phyloP scores from a whole-genome alignment of 202 grass and related monocot species.

The Sporobolus alterniflorus region DNA sequence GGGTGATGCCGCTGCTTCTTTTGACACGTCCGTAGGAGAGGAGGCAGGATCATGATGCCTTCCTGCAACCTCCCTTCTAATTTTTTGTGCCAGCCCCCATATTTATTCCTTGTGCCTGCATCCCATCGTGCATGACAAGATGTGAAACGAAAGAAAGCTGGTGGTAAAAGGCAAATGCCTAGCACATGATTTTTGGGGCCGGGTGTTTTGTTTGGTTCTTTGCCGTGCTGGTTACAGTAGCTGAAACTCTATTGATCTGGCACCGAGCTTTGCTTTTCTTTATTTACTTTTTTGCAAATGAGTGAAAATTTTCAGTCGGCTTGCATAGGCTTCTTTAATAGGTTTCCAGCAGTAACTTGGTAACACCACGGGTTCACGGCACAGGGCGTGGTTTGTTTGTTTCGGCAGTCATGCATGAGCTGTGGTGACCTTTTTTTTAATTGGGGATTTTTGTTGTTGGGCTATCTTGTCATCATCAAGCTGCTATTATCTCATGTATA shows the following conservation, averaged over 20 bases:
- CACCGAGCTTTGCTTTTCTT: constrained; percentile 13
- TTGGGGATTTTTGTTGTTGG: constrained; percentile 27
- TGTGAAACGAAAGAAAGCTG: constrained; percentile 64
- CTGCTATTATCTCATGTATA: constrained; percentile 64
- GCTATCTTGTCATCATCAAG: constrained; percentile 60
- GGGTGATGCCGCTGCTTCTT: constrained; percentile 12
- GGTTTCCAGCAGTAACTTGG: constrained; percentile 1
- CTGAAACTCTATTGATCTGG: constrained; percentile 4
- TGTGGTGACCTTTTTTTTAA: constrained; percentile 10
- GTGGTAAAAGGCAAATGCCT: constrained; percentile 43
- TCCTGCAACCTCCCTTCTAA: constrained; percentile 23
- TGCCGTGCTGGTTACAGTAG: no score
- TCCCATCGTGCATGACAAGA: constrained; percentile 51
- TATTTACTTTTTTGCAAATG: not conserved
- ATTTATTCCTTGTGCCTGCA: constrained; percentile 57
- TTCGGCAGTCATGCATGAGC: constrained; percentile 13
- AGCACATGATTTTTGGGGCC: constrained; percentile 28
- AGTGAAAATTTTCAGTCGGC: not conserved
- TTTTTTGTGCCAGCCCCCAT: constrained; percentile 45
- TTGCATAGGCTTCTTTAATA: not conserved
- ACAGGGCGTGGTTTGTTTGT: constrained; percentile 7
- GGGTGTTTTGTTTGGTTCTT: constrained; percentile 13
- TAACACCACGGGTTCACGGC: not conserved
- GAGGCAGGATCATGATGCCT: constrained; percentile 9
- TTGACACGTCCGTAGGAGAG: constrained; percentile 23